Percentiles rank a stretch among this genome's conserved stretches.
Conservation (phyloP, 257 asterid genomes). For the Scutellaria baicalensis region DNA sequence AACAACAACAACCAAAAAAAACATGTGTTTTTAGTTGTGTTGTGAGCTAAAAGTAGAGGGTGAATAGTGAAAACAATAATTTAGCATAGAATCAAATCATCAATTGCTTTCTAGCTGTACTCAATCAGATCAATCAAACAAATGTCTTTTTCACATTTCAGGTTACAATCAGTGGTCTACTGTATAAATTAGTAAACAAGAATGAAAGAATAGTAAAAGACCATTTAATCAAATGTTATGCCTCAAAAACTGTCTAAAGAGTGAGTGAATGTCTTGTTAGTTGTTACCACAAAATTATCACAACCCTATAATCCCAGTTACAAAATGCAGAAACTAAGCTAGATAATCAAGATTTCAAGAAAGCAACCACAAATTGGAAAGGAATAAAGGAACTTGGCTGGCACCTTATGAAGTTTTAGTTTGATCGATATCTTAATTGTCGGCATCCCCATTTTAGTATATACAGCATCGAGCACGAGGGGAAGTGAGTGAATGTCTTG, state of each 20-base stretch:
- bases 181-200: not conserved
- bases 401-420: not conserved
- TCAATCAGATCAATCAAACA: not conserved
- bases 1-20: too few species aligned
- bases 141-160: not conserved
- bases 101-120: not conserved
- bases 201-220: constrained; percentile 2
- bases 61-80: too few species aligned
- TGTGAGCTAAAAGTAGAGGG: too few species aligned
- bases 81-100: too few species aligned
- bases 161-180: not conserved
- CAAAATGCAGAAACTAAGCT: not conserved
- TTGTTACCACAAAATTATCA: not conserved
- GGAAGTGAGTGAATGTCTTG: not conserved
- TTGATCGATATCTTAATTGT: constrained; percentile 6
- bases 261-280: too few species aligned
- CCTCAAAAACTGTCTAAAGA: not conserved
- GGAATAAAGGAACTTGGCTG: not conserved
- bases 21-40: too few species aligned
- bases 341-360: not conserved
- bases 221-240: not conserved
- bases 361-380: not conserved
- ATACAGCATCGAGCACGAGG: constrained; percentile 5
- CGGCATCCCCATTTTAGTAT: not conserved
- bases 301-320: not conserved